These are phyloP conservation scores for Colletotrichum eleusines DNA, from an alignment of 2,329 filamentous ascomycete species.

Conservation along the genomic window DNA sequence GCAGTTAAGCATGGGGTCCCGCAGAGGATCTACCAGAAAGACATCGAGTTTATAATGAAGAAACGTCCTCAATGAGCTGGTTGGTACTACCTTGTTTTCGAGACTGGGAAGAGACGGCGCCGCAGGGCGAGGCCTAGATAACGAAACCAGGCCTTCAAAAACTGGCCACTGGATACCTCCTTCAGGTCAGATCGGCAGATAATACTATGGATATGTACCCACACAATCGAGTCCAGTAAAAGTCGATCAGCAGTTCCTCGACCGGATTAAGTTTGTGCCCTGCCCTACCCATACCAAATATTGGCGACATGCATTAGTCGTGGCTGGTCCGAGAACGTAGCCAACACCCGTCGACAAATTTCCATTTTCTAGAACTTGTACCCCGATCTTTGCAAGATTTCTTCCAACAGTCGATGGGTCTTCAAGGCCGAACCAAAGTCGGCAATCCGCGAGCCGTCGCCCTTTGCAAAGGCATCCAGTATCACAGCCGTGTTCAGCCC, in stretches of 20 bases:
- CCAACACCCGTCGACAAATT: neutral
- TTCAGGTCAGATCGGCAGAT: neutral
- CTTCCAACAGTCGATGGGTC: conserved; percentile 43
- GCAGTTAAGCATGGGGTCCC: neutral
- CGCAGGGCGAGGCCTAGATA: too few relatives aligned
- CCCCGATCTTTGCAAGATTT: conserved; percentile 41
- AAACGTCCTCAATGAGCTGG: neutral
- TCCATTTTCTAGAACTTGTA: neutral
- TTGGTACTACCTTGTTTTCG: neutral
- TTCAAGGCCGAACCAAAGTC: conserved; percentile 45
- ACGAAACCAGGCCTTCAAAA: neutral
- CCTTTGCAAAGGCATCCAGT: conserved; percentile 45
- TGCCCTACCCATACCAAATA: too few relatives aligned
- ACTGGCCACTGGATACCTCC: neutral
- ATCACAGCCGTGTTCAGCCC: conserved; percentile 44
- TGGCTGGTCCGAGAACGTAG: too few relatives aligned
- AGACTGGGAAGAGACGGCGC: neutral
- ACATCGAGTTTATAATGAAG: neutral
- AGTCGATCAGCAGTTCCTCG: too few relatives aligned
- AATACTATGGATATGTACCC: neutral
- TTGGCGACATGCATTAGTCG: too few relatives aligned
- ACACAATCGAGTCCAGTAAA: neutral
- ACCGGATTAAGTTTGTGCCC: too few relatives aligned
- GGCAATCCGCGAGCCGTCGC: conserved; percentile 32
- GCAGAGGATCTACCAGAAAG: accelerated